Evolutionary conservation across 2,329 filamentous ascomycete species (phyloP).

Genomic region (Sporothrix phasma): DNA sequence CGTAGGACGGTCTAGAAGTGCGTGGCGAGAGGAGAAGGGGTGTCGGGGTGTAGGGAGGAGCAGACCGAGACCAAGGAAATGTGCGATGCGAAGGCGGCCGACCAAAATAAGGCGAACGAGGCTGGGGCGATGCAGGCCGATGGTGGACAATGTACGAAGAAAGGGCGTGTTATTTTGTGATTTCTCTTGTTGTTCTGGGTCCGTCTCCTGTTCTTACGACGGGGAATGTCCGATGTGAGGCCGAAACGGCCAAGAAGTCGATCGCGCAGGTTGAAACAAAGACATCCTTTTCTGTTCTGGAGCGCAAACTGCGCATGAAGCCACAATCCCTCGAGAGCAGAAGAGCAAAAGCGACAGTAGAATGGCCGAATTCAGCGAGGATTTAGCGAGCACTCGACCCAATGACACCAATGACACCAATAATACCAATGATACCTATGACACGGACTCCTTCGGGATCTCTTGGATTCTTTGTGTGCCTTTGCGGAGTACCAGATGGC

Average conservation of each 20-base stretch:
- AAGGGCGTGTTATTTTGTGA: neutral
- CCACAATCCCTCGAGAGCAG: no score
- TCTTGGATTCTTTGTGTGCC: neutral
- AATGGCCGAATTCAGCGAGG: constrained; percentile 7
- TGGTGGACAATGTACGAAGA: neutral
- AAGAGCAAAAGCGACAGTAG: neutral
- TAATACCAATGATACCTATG: no score
- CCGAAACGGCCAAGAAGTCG: neutral
- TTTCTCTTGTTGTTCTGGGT: no score
- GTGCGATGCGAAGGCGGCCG: constrained; percentile 1
- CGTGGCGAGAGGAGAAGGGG: neutral
- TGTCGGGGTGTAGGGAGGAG: neutral
- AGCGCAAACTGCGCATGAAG: no score
- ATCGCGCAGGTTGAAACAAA: neutral
- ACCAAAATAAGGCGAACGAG: neutral
- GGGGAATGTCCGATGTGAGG: neutral
- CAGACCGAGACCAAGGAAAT: neutral
- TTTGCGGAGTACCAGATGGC: neutral
- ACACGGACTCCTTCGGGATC: no score
- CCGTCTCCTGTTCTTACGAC: neutral
- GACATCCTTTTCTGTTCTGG: neutral
- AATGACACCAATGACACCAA: no score
- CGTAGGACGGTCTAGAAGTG: neutral
- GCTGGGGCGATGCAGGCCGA: neutral
- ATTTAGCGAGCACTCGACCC: neutral